phyloP scores from a whole-genome alignment of 805 yeast species.

The Spathaspora sp. region DNA sequence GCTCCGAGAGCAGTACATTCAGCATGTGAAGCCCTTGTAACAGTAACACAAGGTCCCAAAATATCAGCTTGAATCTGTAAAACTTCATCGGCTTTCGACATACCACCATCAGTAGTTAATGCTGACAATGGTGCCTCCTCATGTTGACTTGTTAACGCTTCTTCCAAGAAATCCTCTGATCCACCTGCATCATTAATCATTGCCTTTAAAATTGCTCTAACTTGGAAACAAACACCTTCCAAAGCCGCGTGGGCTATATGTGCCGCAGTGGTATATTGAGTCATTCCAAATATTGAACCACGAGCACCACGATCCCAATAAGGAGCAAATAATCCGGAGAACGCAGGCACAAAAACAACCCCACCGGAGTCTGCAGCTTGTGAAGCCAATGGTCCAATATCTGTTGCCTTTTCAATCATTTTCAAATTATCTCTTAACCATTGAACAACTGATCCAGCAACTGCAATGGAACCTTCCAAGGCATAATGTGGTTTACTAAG shows the following conservation, averaged over 20 bases:
- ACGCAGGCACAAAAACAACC: conserved; percentile 92
- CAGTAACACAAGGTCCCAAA: conserved; percentile 80
- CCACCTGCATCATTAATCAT: conserved; percentile 84
- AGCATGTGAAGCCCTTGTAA: conserved; percentile 72
- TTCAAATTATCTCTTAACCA: conserved; percentile 92
- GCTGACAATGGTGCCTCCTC: conserved; percentile 43
- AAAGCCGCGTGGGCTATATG: conserved; percentile 93
- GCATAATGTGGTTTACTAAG: conserved; percentile 72
- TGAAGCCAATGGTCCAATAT: conserved; percentile 86
- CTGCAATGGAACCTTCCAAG: conserved; percentile 93
- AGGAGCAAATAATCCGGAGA: conserved; percentile 91
- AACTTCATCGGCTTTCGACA: conserved; percentile 86
- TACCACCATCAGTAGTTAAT: conserved; percentile 90
- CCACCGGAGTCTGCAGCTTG: conserved; percentile 82
- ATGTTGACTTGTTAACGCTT: conserved; percentile 43
- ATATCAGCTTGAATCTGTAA: conserved; percentile 94
- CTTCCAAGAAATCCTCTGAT: conserved; percentile 55
- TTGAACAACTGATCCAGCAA: conserved; percentile 90
- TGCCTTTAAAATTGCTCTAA: conserved; percentile 82
- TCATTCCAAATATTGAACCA: conserved; percentile 90
- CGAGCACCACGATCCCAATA: conserved; percentile 93
- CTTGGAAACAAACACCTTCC: conserved; percentile 94
- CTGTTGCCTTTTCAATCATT: conserved; percentile 75
- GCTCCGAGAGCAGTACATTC: conserved; percentile 97
- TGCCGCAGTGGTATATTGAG: conserved; percentile 86